Evolutionary conservation across 2,329 filamentous ascomycete genomes (phyloP).

Genomic region (Tolypocladium cylindrosporum): DNA sequence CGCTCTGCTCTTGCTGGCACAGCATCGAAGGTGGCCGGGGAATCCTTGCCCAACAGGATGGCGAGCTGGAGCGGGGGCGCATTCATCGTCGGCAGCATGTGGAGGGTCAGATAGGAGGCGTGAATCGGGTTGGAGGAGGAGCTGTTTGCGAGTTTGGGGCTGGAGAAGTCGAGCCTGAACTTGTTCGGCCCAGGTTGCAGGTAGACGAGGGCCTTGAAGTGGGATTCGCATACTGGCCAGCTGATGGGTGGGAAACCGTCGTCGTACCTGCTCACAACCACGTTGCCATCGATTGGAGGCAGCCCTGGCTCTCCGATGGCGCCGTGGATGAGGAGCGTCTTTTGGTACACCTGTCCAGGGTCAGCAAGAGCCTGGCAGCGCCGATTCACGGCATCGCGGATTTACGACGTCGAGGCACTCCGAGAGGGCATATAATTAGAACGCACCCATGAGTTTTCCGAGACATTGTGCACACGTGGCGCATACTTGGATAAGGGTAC

Average conservation of each 20-base stretch:
- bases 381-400: not conserved
- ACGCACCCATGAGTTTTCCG: constrained; percentile 77
- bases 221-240: constrained; percentile 82
- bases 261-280: constrained; percentile 74
- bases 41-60: constrained; percentile 81
- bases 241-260: constrained; percentile 72
- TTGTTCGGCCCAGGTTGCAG: constrained; percentile 86
- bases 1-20: constrained; percentile 62
- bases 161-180: constrained; percentile 78
- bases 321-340: constrained; percentile 72
- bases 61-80: constrained; percentile 82
- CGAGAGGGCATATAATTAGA: not conserved
- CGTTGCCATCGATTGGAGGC: constrained; percentile 62
- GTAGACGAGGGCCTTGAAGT: constrained; percentile 87
- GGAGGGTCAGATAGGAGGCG: constrained; percentile 69
- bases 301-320: constrained; percentile 65
- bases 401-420: not conserved
- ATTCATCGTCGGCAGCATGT: constrained; percentile 72
- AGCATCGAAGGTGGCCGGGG: constrained; percentile 74
- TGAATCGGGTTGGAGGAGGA: constrained; percentile 60
- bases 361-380: constrained; percentile 9
- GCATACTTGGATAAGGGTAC: constrained; percentile 68
- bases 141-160: constrained; percentile 66
- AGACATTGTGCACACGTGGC: constrained; percentile 67
- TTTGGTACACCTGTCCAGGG: constrained; percentile 71